Base-by-base conservation (phyloP, 345 rosid genomes). In the Raphanus sativus region DNA sequence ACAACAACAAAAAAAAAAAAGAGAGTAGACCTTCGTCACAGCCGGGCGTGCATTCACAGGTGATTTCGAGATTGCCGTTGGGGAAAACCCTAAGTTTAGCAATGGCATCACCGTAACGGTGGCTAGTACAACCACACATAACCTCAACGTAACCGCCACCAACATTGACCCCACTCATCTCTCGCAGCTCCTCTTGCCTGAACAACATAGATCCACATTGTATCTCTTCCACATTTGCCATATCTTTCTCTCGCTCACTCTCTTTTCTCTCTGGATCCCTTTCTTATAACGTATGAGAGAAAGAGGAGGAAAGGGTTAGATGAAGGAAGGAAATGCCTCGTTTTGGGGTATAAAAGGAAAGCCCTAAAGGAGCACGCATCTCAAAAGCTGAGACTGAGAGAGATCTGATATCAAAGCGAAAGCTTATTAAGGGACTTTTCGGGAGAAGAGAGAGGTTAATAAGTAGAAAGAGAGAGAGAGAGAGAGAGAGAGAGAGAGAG, bases 121-220 rank as follows among this genome's bases (percentile, higher is more conserved):
- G 98, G 75, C 97, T 96, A n/a, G 99, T 96, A 90, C 99, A 96
- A 32, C 98, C 98, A 80, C 98, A 96, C 84, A 87, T 96, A 42
- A 96, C 98, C 83, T 96, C 98, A 55, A 96, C 83, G 79, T 84
- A 91, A 71, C 91, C 90, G 54, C 76, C 89, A 13, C 81, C 88
- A 66, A 81, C 80, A 84, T 75, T 96, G 77, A 93, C 86, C 62
- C 92, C 99, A 73, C 92, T 89, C 70, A 96, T 81, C 84, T 91
- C 96, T 67, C 83, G 82, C 79, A 96, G 80, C 87, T 96, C 99
- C 80, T 96, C 99, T 59, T 91, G 92, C 79, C 88, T 86, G 75
- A 96, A 96, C 69, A 86, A 45, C 84, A 83, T 48, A 67, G 83
- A 78, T 77, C 85, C 86, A 79, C 82, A 84, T 66, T 82, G 86